Percentiles rank a stretch among this genome's conserved stretches.
Conservation (phyloP, 345 rosid species). For the Arabidopsis suecica region DNA sequence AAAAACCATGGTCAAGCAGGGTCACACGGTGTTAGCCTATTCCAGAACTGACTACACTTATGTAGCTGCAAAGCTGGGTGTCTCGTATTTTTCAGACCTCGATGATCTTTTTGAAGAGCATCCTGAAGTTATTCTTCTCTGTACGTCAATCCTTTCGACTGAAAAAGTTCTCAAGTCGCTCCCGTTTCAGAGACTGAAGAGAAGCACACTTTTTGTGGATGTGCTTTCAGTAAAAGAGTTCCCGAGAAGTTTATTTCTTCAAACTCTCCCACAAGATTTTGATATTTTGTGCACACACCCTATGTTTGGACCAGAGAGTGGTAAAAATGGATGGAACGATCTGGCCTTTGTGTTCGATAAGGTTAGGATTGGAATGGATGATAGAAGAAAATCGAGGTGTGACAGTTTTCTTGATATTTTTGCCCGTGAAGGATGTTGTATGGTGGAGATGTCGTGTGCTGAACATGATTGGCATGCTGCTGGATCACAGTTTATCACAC, state of each 20-base stretch:
- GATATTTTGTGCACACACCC: slow-evolving; percentile 85
- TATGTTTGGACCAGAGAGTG: slow-evolving; percentile 92
- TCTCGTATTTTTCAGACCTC: slow-evolving; percentile 59
- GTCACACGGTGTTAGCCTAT: slow-evolving; percentile 71
- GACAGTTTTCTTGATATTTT: slow-evolving; percentile 67
- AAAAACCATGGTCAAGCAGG: slow-evolving; percentile 62
- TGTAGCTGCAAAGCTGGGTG: slow-evolving; percentile 59
- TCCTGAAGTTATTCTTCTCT: slow-evolving; percentile 76
- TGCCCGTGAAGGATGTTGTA: slow-evolving; percentile 72
- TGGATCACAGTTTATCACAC: slow-evolving; percentile 85
- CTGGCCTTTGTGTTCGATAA: slow-evolving; percentile 77
- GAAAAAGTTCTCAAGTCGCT: slow-evolving; percentile 71
- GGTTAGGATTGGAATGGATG: slow-evolving; percentile 66
- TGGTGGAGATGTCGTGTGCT: slow-evolving; percentile 89
- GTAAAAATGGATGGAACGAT: slow-evolving; percentile 71
- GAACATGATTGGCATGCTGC: slow-evolving; percentile 89
- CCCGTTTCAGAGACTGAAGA: slow-evolving; percentile 74
- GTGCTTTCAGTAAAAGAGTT: slow-evolving; percentile 90
- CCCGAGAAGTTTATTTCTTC: slow-evolving; percentile 65
- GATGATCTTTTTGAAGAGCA: slow-evolving; percentile 87
- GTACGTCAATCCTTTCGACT: slow-evolving; percentile 78
- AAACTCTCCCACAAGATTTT: slow-evolving; percentile 58
- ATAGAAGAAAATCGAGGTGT: slow-evolving; percentile 57
- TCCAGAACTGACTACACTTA: slow-evolving; percentile 72
- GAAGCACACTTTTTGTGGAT: slow-evolving; percentile 87